A percentile compares a stretch with the other conserved stretches of the same genome.
Evolutionary conservation across 495 filamentous ascomycete species (phyloP).

Genomic region (Aspergillus heteromorphus): DNA sequence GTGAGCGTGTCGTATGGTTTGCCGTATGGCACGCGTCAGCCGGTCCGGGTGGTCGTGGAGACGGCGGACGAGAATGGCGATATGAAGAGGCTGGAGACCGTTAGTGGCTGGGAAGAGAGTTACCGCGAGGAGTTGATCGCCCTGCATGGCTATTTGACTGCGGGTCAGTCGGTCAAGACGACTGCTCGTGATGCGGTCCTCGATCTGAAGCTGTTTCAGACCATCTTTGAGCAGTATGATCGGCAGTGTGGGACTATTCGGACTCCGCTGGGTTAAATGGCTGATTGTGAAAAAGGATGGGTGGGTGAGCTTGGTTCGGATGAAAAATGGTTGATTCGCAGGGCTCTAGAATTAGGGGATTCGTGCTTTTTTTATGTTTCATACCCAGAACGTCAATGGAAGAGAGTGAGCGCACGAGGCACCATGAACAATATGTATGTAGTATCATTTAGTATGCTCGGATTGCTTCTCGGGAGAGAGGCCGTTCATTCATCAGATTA

Average conservation of each 20-base stretch:
- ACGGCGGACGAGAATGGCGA: conserved; percentile 35
- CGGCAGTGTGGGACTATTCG: conserved; percentile 40
- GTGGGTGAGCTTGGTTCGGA: background rate
- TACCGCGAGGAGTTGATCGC: conserved; percentile 46
- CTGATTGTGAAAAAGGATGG: background rate
- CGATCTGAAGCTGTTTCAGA: conserved; percentile 38
- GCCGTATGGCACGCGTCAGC: conserved; percentile 44
- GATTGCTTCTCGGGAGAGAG: background rate
- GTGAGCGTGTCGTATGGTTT: conserved; percentile 46
- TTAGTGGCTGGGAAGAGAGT: conserved; percentile 47
- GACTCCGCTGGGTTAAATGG: conserved; percentile 32
- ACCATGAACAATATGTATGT: background rate
- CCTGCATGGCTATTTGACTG: conserved; percentile 40
- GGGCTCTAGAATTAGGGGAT: background rate
- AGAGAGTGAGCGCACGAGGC: no score
- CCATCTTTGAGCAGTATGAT: conserved; percentile 39
- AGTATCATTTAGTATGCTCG: background rate
- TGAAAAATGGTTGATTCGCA: background rate
- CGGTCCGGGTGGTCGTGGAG: conserved; percentile 44
- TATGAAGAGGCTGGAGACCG: conserved; percentile 27
- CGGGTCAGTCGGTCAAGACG: conserved; percentile 43
- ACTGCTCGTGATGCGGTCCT: conserved; percentile 42
- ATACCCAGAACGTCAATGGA: background rate
- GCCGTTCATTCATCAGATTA: background rate
- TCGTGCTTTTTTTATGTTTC: background rate